Evolutionary conservation across 306 rosid species (phyloP).

Genomic region (Glycyrrhiza uralensis): DNA sequence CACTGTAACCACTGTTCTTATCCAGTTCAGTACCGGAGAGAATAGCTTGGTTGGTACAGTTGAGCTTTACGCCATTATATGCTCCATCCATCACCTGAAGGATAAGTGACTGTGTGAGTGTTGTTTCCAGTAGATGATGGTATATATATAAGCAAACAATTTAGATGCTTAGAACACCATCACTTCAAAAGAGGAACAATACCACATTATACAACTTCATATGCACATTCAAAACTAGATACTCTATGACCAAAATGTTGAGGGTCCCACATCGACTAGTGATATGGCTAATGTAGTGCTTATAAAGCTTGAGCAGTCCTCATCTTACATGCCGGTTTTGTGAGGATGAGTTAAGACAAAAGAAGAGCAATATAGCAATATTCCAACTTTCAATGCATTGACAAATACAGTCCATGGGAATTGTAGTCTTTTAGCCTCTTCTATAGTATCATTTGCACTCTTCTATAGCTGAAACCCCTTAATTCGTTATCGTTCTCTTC

Average conservation of each 20-base stretch:
- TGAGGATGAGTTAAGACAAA: too few species aligned
- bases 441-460: background rate
- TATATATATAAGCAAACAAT: slow-evolving; percentile 6
- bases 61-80: slow-evolving; percentile 71
- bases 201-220: background rate
- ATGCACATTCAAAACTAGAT: background rate
- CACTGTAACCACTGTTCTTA: slow-evolving; percentile 50
- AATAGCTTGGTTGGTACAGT: slow-evolving; percentile 69
- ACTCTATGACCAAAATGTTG: background rate
- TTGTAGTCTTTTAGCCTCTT: too few species aligned
- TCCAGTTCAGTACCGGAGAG: slow-evolving; percentile 63
- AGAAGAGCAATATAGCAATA: too few species aligned
- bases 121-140: slow-evolving; percentile 12
- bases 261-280: too few species aligned
- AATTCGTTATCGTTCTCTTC: background rate
- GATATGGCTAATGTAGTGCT: too few species aligned
- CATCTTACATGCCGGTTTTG: too few species aligned
- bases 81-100: slow-evolving; percentile 84
- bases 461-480: background rate
- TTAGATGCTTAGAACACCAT: slow-evolving; percentile 7
- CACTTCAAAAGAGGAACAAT: background rate
- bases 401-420: slow-evolving; percentile 10
- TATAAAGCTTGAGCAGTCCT: too few species aligned
- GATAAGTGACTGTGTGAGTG: background rate
- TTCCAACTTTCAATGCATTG: background rate